Evolutionary conservation across 228 moss, liverwort and hornwort genomes (phyloP).

Genomic region (Sphagnum fallax): DNA sequence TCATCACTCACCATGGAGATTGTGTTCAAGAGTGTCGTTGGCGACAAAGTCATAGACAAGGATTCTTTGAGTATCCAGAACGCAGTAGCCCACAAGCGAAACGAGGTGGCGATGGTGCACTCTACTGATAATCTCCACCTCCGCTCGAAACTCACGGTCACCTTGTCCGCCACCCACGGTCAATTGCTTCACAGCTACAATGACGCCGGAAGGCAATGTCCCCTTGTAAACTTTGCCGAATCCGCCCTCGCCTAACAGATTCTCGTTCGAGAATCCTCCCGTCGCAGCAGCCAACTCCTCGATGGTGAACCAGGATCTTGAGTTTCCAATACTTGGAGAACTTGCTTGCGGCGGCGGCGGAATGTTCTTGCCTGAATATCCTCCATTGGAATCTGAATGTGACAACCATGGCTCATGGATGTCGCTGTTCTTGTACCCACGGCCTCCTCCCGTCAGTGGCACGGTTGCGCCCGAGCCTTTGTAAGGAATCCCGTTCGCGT

Average conservation of each 20-base stretch:
- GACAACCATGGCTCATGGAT: too few species aligned
- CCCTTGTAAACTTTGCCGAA: conserved; percentile 80
- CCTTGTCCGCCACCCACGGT: conserved; percentile 74
- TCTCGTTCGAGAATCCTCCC: conserved; percentile 50
- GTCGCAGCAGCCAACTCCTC: conserved; percentile 60
- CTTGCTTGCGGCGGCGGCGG: too few species aligned
- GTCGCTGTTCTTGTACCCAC: too few species aligned
- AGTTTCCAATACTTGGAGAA: conserved; percentile 44
- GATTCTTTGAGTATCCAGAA: conserved; percentile 57
- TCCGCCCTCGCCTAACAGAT: conserved; percentile 43
- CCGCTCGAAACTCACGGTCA: conserved; percentile 71
- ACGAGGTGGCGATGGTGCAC: conserved; percentile 84
- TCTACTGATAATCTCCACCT: conserved; percentile 78
- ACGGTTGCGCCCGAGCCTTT: conserved; percentile 30
- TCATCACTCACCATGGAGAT: conserved; percentile 24
- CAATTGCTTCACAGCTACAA: conserved; percentile 78
- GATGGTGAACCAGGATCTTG: conserved; percentile 63
- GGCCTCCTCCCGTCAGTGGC: conserved; percentile 23
- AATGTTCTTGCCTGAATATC: too few species aligned
- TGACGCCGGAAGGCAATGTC: conserved; percentile 35
- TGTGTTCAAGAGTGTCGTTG: conserved; percentile 59
- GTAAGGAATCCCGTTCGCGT: conserved; percentile 22
- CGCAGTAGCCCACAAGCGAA: conserved; percentile 70
- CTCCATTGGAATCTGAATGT: too few species aligned
- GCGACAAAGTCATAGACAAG: conserved; percentile 76